A percentile compares a stretch with the other conserved stretches of the same genome.
These are phyloP conservation scores for Cladobotryum protrusum DNA, from an alignment of 2,329 filamentous ascomycete genomes.

Conservation along the genomic window DNA sequence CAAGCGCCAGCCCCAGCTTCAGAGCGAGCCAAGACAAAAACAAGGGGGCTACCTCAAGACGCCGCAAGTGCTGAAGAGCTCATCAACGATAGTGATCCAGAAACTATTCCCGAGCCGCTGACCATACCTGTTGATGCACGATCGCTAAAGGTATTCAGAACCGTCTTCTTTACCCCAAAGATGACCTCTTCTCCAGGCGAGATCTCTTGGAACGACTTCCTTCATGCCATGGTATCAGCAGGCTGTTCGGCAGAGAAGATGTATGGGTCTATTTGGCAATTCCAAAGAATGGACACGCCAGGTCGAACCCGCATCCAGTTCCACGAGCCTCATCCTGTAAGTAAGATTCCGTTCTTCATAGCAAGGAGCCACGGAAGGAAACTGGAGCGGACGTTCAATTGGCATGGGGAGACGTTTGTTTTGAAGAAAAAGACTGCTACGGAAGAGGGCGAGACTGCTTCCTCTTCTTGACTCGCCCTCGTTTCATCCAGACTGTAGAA, in stretches of 20 bases:
- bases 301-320: conserved; percentile 49
- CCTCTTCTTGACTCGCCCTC: too few relatives aligned
- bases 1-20: too few relatives aligned
- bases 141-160: conserved; percentile 30
- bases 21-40: too few relatives aligned
- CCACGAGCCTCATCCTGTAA: conserved; percentile 52
- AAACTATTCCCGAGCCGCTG: too few relatives aligned
- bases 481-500: too few relatives aligned
- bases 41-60: too few relatives aligned
- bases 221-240: conserved; percentile 43
- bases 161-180: conserved; percentile 36
- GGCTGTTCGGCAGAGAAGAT: conserved; percentile 51
- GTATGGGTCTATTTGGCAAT: conserved; percentile 57
- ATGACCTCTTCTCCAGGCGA: conserved; percentile 38
- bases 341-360: conserved; percentile 42
- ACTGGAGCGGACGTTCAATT: conserved; percentile 45
- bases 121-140: conserved; percentile 24
- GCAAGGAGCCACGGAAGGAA: conserved; percentile 44
- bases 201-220: conserved; percentile 47
- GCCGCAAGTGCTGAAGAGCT: too few relatives aligned
- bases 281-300: conserved; percentile 37
- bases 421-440: neutral
- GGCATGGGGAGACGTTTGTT: conserved; percentile 40
- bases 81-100: too few relatives aligned
- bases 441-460: too few relatives aligned